Percentiles rank a stretch among this genome's conserved stretches.
phyloP scores from a whole-genome alignment of 2,329 filamentous ascomycete species.

The Triangularia setosa region DNA sequence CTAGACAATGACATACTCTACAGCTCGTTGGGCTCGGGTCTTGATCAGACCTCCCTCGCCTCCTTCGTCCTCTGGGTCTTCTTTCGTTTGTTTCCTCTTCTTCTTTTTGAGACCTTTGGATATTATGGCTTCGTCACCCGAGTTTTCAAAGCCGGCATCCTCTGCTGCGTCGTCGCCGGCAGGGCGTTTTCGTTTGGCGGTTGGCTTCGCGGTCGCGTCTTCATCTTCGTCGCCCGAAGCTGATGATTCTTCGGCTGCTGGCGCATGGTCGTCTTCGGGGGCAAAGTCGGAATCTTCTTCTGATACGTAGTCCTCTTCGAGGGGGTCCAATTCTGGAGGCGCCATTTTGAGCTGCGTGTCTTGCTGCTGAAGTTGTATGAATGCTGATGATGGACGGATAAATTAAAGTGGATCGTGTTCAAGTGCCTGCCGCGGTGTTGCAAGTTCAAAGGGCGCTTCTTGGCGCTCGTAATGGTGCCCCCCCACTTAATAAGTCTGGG shows the following conservation, averaged over 20 bases:
- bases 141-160: conserved; percentile 58
- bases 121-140: conserved; percentile 69
- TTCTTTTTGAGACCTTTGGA: conserved; percentile 53
- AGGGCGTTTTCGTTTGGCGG: conserved; percentile 33
- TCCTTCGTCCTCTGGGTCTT: conserved; percentile 46
- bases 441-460: not conserved
- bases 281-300: conserved; percentile 73
- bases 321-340: conserved; percentile 32
- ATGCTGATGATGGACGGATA: not conserved
- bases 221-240: conserved; percentile 50
- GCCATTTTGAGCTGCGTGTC: conserved; percentile 36
- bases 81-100: conserved; percentile 37
- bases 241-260: conserved; percentile 37
- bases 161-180: conserved; percentile 35
- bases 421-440: not conserved
- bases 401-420: conserved; percentile 8
- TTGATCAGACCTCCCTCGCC: conserved; percentile 64
- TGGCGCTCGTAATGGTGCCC: not conserved
- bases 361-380: not conserved
- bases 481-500: not conserved
- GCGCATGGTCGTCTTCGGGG: conserved; percentile 45
- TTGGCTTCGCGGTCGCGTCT: conserved; percentile 29
- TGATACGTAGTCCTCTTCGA: conserved; percentile 58
- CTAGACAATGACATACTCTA: conserved; percentile 45
- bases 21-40: conserved; percentile 66